Percentiles rank a stretch among this genome's conserved stretches.
Evolutionary conservation across 768 basidiomycete genomes (phyloP).

Genomic region (Leccinellum luteum): DNA sequence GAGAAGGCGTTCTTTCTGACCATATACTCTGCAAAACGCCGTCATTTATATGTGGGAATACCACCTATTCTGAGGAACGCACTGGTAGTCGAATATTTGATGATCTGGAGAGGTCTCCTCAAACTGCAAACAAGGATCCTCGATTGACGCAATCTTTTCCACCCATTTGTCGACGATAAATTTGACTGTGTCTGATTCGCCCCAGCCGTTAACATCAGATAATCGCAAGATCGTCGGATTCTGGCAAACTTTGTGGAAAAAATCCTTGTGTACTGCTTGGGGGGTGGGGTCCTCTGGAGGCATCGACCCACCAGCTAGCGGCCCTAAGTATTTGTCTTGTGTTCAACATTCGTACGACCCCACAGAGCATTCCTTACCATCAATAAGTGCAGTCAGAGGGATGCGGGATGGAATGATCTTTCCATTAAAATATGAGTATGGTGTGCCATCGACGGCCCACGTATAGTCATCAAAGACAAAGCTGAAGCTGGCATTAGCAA

Average conservation of each 20-base stretch:
- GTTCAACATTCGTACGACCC: neutral
- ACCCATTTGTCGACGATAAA: conserved; percentile 36
- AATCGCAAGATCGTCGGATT: conserved; percentile 32
- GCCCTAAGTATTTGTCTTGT: conserved; percentile 23
- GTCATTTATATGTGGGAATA: neutral
- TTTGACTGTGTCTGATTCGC: conserved; percentile 23
- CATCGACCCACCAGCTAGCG: conserved; percentile 37
- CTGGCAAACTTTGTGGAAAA: conserved; percentile 38
- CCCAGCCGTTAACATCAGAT: conserved; percentile 22
- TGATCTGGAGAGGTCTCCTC: conserved; percentile 17
- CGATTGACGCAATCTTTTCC: conserved; percentile 30
- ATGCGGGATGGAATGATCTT: conserved; percentile 38
- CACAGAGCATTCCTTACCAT: conserved; percentile 22
- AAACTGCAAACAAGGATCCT: conserved; percentile 40
- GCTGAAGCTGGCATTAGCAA: conserved; percentile 18
- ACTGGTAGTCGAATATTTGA: conserved; percentile 18
- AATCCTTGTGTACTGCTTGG: conserved; percentile 34
- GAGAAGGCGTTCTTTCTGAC: conserved; percentile 27
- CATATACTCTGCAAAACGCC: conserved; percentile 26
- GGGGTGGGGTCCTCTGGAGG: conserved; percentile 28
- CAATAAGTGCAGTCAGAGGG: conserved; percentile 36
- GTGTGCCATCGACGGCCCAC: conserved; percentile 33
- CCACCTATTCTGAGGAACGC: conserved; percentile 2
- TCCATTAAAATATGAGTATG: conserved; percentile 34
- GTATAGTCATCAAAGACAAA: conserved; percentile 45